Evolutionary conservation across 73 alveolate genomes (phyloP).

Genomic region (Tetrahymena borealis): DNA sequence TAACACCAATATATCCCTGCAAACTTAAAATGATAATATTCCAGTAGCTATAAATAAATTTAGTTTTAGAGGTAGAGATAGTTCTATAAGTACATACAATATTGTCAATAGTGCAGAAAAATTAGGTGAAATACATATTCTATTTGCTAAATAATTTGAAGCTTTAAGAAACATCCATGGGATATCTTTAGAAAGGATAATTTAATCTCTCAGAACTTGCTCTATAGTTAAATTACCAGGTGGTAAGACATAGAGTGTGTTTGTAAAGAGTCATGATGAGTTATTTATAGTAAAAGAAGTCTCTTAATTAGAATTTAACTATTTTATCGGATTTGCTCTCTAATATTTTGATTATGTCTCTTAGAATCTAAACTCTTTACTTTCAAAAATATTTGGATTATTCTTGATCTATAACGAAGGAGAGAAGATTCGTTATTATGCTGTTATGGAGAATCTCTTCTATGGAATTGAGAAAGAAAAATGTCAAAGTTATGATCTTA

Average conservation of each 20-base stretch:
- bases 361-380: background rate
- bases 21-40: no score
- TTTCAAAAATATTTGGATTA: constrained; percentile 32
- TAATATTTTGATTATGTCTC: constrained; percentile 30
- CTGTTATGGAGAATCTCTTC: constrained; percentile 37
- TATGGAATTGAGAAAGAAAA: constrained; percentile 39
- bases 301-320: constrained; percentile 9
- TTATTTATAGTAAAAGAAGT: constrained; percentile 30
- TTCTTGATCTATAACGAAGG: constrained; percentile 19
- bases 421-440: constrained; percentile 8
- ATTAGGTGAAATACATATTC: constrained; percentile 7
- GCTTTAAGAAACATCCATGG: constrained; percentile 21
- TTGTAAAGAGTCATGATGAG: constrained; percentile 25
- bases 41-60: background rate
- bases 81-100: background rate
- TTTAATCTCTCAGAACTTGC: constrained; percentile 15
- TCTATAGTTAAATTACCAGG: constrained; percentile 16
- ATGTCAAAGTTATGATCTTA: constrained; percentile 12
- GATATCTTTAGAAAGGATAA: constrained; percentile 2
- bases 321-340: constrained; percentile 29
- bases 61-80: background rate
- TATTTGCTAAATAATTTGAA: constrained; percentile 31
- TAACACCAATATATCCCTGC: background rate
- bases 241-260: constrained; percentile 20
- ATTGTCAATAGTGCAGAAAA: background rate